Conservation (phyloP, 345 rosid genomes). For the Moringa oleifera region DNA sequence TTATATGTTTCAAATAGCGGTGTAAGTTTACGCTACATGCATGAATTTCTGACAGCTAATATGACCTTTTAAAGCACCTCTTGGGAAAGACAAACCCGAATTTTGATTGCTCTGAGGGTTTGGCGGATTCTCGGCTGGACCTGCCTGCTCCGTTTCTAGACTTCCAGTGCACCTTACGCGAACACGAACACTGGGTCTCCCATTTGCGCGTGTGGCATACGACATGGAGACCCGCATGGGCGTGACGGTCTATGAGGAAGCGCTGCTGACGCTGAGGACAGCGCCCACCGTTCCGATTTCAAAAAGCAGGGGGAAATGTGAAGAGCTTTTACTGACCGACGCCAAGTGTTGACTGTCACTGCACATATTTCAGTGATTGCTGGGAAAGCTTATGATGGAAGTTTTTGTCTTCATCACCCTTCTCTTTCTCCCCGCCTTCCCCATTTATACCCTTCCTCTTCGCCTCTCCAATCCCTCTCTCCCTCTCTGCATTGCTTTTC, state of each 20-base stretch:
- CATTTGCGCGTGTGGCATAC: slow-evolving; percentile 14
- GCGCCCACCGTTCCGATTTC: slow-evolving; percentile 20
- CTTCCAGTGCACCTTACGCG: not conserved
- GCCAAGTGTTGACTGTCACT: slow-evolving; percentile 28
- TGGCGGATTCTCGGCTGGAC: not conserved
- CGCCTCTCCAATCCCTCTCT: slow-evolving; percentile 1
- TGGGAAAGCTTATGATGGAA: slow-evolving; percentile 9
- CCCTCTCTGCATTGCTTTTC: not conserved
- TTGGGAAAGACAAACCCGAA: too few species aligned
- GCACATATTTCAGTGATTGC: slow-evolving; percentile 14
- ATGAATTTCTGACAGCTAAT: too few species aligned
- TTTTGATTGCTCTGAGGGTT: too few species aligned
- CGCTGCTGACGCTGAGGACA: slow-evolving; percentile 2
- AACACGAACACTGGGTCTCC: slow-evolving; percentile 1
- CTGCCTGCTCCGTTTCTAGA: not conserved
- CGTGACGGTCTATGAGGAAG: slow-evolving; percentile 23
- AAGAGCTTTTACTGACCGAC: not conserved
- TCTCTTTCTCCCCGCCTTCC: not conserved
- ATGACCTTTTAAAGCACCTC: too few species aligned
- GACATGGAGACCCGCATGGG: slow-evolving; percentile 16
- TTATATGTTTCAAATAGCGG: too few species aligned
- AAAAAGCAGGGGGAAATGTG: slow-evolving; percentile 10
- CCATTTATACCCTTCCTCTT: slow-evolving; percentile 6
- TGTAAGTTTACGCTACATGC: too few species aligned
- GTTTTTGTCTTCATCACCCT: slow-evolving; percentile 1